Conservation (phyloP, 495 filamentous ascomycete genomes). For the Parathielavia hyrcaniae region DNA sequence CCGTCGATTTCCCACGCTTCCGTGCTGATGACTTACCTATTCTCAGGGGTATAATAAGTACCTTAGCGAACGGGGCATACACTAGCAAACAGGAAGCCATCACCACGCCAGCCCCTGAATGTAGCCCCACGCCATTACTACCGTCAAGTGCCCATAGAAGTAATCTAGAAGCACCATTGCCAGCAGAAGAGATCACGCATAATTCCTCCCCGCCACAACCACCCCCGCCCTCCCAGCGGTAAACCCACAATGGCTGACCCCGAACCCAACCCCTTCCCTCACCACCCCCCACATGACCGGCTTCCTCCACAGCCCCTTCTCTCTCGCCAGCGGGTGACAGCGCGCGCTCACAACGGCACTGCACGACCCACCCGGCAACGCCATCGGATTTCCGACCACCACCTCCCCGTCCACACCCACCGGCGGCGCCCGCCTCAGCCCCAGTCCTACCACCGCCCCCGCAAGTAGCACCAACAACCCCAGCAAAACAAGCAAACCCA, state of each 20-base stretch:
- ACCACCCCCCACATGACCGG: conserved; percentile 40
- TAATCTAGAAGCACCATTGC: background rate
- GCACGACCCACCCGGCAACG: conserved; percentile 34
- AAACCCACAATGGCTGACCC: conserved; percentile 38
- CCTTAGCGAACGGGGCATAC: conserved; percentile 9
- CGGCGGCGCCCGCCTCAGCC: conserved; percentile 29
- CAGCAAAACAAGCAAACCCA: conserved; percentile 32
- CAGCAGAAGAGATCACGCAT: conserved; percentile 33
- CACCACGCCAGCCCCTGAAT: background rate
- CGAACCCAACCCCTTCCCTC: conserved; percentile 29
- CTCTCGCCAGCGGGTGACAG: conserved; percentile 31
- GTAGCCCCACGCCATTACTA: background rate
- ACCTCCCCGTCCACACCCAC: conserved; percentile 27
- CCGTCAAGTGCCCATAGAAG: background rate
- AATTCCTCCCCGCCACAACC: conserved; percentile 35
- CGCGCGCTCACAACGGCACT: conserved; percentile 41
- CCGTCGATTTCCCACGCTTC: background rate
- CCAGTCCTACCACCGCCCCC: conserved; percentile 29
- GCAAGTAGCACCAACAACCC: conserved; percentile 27
- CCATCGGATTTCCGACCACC: conserved; percentile 38
- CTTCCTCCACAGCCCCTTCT: conserved; percentile 25
- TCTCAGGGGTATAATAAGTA: background rate
- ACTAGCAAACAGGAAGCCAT: background rate
- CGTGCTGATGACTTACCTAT: background rate
- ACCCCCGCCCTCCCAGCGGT: conserved; percentile 23